phyloP scores from a whole-genome alignment of 2,329 filamentous ascomycete species.

The Endoconidiophora laricicola region DNA sequence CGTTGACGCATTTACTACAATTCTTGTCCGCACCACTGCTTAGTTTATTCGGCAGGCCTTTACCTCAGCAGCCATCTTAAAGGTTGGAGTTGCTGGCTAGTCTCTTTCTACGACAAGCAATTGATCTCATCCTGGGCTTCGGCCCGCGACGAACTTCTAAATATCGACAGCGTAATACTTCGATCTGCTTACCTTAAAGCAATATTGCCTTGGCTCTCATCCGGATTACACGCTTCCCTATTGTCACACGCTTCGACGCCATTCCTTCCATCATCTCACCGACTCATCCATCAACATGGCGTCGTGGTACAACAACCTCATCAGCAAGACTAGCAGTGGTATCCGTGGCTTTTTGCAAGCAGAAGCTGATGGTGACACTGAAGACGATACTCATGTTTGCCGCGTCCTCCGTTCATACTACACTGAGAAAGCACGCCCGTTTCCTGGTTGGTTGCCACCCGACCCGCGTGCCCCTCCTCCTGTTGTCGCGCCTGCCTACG shows the following conservation, averaged over 20 bases:
- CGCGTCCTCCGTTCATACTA: constrained; percentile 89
- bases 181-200: too few relatives aligned
- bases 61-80: too few relatives aligned
- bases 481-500: constrained; percentile 35
- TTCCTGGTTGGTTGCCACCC: constrained; percentile 75
- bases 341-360: constrained; percentile 53
- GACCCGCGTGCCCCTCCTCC: constrained; percentile 55
- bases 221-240: background rate
- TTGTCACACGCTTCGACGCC: background rate
- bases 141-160: too few relatives aligned
- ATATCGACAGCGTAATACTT: too few relatives aligned
- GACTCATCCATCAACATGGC: constrained; percentile 36
- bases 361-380: constrained; percentile 53
- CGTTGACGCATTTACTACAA: background rate
- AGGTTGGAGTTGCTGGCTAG: too few relatives aligned
- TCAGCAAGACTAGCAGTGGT: constrained; percentile 47
- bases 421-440: constrained; percentile 64
- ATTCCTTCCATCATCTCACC: background rate
- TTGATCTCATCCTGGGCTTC: too few relatives aligned
- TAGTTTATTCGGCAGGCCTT: background rate
- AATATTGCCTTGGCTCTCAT: background rate
- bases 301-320: constrained; percentile 64
- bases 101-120: too few relatives aligned
- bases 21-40: background rate
- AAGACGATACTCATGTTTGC: constrained; percentile 90